Conservation (phyloP, 805 yeast species). For the Nakazawaea ambrosiae region DNA sequence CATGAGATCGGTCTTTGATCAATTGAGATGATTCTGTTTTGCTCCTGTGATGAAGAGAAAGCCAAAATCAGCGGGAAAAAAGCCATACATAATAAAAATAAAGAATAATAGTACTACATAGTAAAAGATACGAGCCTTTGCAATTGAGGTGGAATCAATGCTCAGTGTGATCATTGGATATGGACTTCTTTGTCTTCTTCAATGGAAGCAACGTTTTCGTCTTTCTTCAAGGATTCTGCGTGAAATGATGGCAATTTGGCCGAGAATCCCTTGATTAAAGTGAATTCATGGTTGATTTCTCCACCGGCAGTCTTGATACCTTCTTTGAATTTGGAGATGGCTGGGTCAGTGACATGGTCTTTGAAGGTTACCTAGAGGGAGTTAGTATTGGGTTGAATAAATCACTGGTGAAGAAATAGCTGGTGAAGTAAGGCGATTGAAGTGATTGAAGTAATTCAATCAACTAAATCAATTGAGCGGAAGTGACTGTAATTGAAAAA, state of each 20-base stretch:
- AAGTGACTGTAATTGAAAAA: no score
- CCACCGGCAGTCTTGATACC: slow-evolving; percentile 50
- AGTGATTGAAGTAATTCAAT: no score
- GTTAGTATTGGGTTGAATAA: slow-evolving; percentile 1
- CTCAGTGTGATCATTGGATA: slow-evolving; percentile 22
- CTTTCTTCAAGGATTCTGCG: slow-evolving; percentile 35
- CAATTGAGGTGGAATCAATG: no score
- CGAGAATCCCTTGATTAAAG: slow-evolving; percentile 60
- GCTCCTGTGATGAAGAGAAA: no score
- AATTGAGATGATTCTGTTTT: no score
- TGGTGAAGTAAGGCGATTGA: neutral
- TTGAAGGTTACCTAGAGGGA: slow-evolving; percentile 33
- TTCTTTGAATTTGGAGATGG: slow-evolving; percentile 34
- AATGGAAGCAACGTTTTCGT: slow-evolving; percentile 47
- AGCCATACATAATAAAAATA: no score
- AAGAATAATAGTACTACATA: no score
- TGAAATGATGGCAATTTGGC: slow-evolving; percentile 52
- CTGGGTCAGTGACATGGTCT: slow-evolving; percentile 27
- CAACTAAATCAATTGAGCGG: neutral
- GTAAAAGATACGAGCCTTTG: no score
- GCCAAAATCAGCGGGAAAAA: no score
- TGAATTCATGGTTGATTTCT: slow-evolving; percentile 50
- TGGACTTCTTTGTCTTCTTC: slow-evolving; percentile 67
- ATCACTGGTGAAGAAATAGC: neutral
- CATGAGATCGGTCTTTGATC: no score